Base-by-base conservation (phyloP, 2,329 filamentous ascomycete genomes). In the Cladosporium cucumerinum region DNA sequence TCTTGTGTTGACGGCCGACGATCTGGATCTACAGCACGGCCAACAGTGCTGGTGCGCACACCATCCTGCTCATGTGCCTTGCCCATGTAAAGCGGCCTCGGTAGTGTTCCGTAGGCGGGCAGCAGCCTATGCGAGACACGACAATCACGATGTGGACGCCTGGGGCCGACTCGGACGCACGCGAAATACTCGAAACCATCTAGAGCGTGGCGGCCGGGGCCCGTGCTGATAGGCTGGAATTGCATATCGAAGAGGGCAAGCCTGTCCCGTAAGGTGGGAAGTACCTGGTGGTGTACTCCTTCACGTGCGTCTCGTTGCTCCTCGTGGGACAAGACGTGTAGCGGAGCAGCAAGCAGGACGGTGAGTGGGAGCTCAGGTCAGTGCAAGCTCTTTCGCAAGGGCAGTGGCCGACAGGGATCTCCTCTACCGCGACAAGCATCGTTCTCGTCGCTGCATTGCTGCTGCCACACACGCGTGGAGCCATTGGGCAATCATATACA, bases 211-310 rank as follows among this genome's bases (percentile, higher is more conserved):
- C 46, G 34, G 43, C 16, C 21, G 12, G 16, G 49, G 59, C 25
- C 59, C 59, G 59, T 62, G 59, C 59, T 61, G 58, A 61, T 61
- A 52, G 58, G 58, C 21, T 32, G 46, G 59, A 55, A 43, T 54
- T 62, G 59, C 59, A 62, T 62, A 55, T 62, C 59, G 39, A 54
- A 61, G 32, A 62, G 48, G 59, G 59, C 48, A 62, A 32, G 59
- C 48, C 32, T 28, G 32, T 62, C 59, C 59, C 59, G 59, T 34
- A 52, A 23, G 14, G 36, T 48, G 10, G n/a, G n/a, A 25, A 26
- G 43, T 52, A 52, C 43, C 30, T 36, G n/a, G n/a, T 36, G 46
- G 28, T 60, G 57, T 61, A 61, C 43, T 61, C 11, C 58, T 51
- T 61, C 58, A 51, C 58, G 58, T 51, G 46, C 58, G 10, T 5